Percentiles rank a stretch among this genome's conserved stretches.
Evolutionary conservation across 2,329 filamentous ascomycete species (phyloP).

Genomic region (Hymenoscyphus fraxineus): DNA sequence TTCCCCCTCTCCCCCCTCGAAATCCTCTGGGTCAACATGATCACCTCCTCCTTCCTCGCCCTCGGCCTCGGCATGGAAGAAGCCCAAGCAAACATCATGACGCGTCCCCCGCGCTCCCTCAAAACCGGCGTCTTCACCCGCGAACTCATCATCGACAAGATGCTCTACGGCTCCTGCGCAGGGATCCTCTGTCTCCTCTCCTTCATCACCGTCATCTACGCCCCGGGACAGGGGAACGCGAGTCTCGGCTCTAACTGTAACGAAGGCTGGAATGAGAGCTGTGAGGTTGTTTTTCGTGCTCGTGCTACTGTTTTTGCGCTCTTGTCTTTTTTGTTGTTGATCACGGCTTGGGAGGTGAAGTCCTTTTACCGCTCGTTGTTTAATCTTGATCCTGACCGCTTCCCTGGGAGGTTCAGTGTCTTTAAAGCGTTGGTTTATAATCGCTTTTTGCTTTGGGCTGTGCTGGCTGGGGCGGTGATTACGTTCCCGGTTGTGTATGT

Average conservation of each 20-base stretch:
- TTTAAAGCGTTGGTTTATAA: constrained; percentile 65
- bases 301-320: constrained; percentile 67
- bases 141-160: constrained; percentile 64
- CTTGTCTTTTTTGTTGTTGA: constrained; percentile 63
- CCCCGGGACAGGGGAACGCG: constrained; percentile 44
- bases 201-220: constrained; percentile 58
- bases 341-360: constrained; percentile 71
- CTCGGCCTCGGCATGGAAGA: constrained; percentile 70
- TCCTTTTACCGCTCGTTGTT: constrained; percentile 68
- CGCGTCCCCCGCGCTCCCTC: constrained; percentile 60
- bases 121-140: constrained; percentile 58
- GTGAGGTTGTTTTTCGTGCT: constrained; percentile 58
- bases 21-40: constrained; percentile 73
- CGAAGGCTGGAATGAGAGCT: constrained; percentile 46
- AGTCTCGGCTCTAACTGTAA: constrained; percentile 57
- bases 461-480: constrained; percentile 55
- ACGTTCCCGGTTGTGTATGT: constrained; percentile 65
- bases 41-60: constrained; percentile 68
- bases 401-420: constrained; percentile 47
- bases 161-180: constrained; percentile 62
- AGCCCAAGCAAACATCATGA: constrained; percentile 63
- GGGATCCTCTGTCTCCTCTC: constrained; percentile 57
- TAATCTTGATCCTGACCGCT: constrained; percentile 56
- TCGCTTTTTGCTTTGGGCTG: constrained; percentile 62
- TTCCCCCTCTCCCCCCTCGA: constrained; percentile 70